Percentiles rank a stretch among this genome's conserved stretches.
Conservation (phyloP, 2,329 filamentous ascomycete genomes). For the Cylindrodendrum hubeiense region DNA sequence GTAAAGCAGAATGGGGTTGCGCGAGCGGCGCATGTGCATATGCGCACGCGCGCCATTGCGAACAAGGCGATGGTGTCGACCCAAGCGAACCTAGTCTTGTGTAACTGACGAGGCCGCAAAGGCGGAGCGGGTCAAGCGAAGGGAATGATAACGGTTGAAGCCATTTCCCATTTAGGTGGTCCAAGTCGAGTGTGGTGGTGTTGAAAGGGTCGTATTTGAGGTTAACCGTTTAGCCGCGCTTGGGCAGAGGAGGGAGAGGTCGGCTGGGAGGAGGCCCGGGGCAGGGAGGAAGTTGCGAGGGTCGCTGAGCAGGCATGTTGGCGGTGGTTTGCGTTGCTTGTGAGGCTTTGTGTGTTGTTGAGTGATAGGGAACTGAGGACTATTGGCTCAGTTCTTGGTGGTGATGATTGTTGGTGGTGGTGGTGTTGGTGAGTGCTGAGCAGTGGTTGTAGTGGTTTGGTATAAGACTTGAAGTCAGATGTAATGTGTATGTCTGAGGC, state of each 20-base stretch:
- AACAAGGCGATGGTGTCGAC: slow-evolving; percentile 31
- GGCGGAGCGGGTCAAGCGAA: slow-evolving; percentile 22
- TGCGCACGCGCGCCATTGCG: slow-evolving; percentile 35
- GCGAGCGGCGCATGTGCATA: slow-evolving; percentile 37
- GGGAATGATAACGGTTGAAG: slow-evolving; percentile 15
- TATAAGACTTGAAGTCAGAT: slow-evolving; percentile 22
- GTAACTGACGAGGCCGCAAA: slow-evolving; percentile 30
- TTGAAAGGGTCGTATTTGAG: slow-evolving; percentile 23
- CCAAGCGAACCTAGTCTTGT: slow-evolving; percentile 37
- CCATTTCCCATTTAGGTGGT: slow-evolving; percentile 23
- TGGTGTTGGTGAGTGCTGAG: slow-evolving; percentile 26
- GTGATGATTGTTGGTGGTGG: slow-evolving; percentile 13
- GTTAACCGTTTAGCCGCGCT: slow-evolving; percentile 61
- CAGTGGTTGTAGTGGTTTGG: slow-evolving; percentile 22
- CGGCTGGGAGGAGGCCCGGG: slow-evolving; percentile 74
- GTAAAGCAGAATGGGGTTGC: slow-evolving; percentile 36
- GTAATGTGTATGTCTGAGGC: slow-evolving; percentile 27
- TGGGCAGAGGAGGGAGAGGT: slow-evolving; percentile 74
- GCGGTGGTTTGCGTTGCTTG: slow-evolving; percentile 36
- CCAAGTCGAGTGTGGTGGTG: slow-evolving; percentile 18
- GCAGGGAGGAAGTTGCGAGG: slow-evolving; percentile 76
- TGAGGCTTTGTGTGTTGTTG: slow-evolving; percentile 28
- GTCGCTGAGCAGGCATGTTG: slow-evolving; percentile 70
- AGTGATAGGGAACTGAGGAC: slow-evolving; percentile 33
- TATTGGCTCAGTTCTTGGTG: slow-evolving; percentile 39